These are phyloP conservation scores for Mortierella sp. DNA, from an alignment of 371 early-diverging fungal genomes.

Conservation along the genomic window DNA sequence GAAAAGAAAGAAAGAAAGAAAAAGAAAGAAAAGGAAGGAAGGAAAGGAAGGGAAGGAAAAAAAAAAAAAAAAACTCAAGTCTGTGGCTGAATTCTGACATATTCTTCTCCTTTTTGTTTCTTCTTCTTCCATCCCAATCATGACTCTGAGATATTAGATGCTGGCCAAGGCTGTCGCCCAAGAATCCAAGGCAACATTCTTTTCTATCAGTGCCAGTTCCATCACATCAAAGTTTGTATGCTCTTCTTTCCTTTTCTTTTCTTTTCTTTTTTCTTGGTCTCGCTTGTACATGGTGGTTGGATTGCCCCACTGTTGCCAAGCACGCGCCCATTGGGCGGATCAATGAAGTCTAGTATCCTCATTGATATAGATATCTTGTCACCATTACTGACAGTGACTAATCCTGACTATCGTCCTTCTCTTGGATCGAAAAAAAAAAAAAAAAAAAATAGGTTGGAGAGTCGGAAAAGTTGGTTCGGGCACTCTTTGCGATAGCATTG, in stretches of 20 bases:
- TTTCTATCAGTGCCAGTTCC: constrained; percentile 82
- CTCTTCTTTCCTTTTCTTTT: too few relatives aligned
- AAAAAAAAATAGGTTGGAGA: constrained; percentile 58
- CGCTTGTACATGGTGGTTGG: background rate
- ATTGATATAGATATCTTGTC: background rate
- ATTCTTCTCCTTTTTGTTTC: background rate
- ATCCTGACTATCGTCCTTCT: background rate
- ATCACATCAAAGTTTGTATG: constrained; percentile 80
- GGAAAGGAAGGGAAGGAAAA: too few relatives aligned
- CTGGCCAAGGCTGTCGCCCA: constrained; percentile 75
- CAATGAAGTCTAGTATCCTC: background rate
- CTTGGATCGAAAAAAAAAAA: background rate
- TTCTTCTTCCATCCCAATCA: background rate
- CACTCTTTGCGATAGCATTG: constrained; percentile 70
- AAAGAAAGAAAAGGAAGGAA: too few relatives aligned
- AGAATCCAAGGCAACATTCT: constrained; percentile 81
- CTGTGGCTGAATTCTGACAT: background rate
- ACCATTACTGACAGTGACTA: background rate
- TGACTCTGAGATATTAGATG: constrained; percentile 33
- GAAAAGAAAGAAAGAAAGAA: too few relatives aligned
- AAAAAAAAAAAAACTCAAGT: too few relatives aligned
- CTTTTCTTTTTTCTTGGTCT: too few relatives aligned
- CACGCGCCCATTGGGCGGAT: background rate
- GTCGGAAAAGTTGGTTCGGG: constrained; percentile 73
- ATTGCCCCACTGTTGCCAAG: background rate